phyloP scores from a whole-genome alignment of 2,329 filamentous ascomycete species.

The Periconia sp. region DNA sequence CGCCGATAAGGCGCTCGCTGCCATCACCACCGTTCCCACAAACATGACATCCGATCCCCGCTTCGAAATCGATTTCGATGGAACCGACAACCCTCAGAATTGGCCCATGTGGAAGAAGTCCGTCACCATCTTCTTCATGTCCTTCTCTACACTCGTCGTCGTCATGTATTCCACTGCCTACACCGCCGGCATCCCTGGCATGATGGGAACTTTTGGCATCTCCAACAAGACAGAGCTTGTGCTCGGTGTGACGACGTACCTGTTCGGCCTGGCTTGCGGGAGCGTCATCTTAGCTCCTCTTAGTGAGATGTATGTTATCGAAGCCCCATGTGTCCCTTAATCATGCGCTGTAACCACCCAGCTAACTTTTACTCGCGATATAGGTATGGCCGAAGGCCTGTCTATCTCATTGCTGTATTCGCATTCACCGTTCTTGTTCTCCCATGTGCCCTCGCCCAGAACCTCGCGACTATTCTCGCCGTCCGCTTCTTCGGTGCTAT shows the following conservation, averaged over 20 bases:
- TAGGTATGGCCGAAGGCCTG: constrained; percentile 63
- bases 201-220: constrained; percentile 67
- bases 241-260: constrained; percentile 76
- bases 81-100: constrained; percentile 65
- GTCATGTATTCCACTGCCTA: constrained; percentile 74
- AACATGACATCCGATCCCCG: constrained; percentile 52
- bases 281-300: constrained; percentile 74
- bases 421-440: constrained; percentile 70
- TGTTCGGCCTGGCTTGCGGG: constrained; percentile 72
- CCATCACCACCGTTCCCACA: constrained; percentile 27
- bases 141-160: constrained; percentile 56
- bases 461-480: constrained; percentile 67
- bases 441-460: constrained; percentile 70
- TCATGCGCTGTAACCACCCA: too few relatives aligned
- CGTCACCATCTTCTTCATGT: constrained; percentile 57
- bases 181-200: constrained; percentile 69
- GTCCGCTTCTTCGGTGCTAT: constrained; percentile 74
- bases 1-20: constrained; percentile 23
- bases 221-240: constrained; percentile 63
- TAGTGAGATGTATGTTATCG: constrained; percentile 71
- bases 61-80: constrained; percentile 74
- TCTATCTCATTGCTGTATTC: constrained; percentile 68
- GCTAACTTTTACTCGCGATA: too few relatives aligned
- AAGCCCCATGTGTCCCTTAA: too few relatives aligned
- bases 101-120: constrained; percentile 65